Evolutionary conservation across 2,329 filamentous ascomycete genomes (phyloP), one percentile per base, ranked within the genome.

Genomic region (Fusarium poae): DNA sequence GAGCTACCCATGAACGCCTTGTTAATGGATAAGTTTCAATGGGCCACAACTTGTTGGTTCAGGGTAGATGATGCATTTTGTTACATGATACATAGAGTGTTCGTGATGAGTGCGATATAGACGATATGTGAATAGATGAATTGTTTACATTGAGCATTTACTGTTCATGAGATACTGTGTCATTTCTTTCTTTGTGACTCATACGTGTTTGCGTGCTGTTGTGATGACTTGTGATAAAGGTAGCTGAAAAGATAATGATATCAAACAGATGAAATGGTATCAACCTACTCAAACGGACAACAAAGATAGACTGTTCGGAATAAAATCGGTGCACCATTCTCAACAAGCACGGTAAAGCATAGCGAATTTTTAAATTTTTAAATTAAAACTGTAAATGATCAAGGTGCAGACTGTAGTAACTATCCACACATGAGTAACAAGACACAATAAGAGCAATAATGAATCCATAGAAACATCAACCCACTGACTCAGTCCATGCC

Each of bases 71-170:
- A 29, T 50, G 21, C 27, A 46, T 44, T 35, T 40, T 11, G 16
- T 15, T 60, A 23, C 43, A 59, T 27, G 64, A 50, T n/a, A 37
- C 7, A n/a, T 30, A 13, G n/a, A 30, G 30, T 30, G 16, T 27
- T 10, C 7, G 29, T 45, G 25, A 29, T 6, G 5, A 20, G 18
- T 27, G 29, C 7, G 20, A 10, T 12, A n/a, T 44, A 2, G 12
- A 20, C 4, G 15, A 12, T 21, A 7, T 29, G 7, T 45, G n/a
- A 7, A 25, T 27, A 6, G 21, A 16, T 30, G 3, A 15, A 21
- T 3, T 2, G 13, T 16, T 18, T 2, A n/a, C 20, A 5, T 2
- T n/a, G 4, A 20, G 4, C 4, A 15, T 20, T 3, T 20, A 44
- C 16, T 29, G 3, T 7, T 12, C 2, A 5, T 8, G 12, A 1